Conservation (phyloP, 371 early-diverging fungal species). For the Rhizopus stolonifer region DNA sequence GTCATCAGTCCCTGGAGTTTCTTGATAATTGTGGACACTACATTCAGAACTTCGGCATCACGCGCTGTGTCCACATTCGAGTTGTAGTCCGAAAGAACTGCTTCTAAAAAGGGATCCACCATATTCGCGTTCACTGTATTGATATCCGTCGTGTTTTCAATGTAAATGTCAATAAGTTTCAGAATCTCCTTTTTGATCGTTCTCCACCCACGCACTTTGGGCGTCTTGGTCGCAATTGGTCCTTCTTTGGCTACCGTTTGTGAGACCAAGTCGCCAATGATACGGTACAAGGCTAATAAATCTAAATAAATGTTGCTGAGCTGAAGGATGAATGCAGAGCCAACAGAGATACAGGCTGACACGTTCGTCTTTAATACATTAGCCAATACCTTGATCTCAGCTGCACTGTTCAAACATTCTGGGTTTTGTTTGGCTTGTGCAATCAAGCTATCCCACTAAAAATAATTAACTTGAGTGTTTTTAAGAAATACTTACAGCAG, state of each 20-base stretch:
- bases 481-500: constrained; percentile 49
- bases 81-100: constrained; percentile 87
- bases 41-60: constrained; percentile 93
- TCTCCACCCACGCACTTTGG: constrained; percentile 87
- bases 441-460: constrained; percentile 81
- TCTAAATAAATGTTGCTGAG: constrained; percentile 87
- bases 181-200: constrained; percentile 95
- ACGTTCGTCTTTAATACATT: constrained; percentile 96
- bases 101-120: constrained; percentile 90
- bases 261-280: constrained; percentile 83
- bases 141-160: constrained; percentile 81
- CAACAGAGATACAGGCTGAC: constrained; percentile 86
- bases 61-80: constrained; percentile 83
- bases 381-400: constrained; percentile 81
- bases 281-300: constrained; percentile 86
- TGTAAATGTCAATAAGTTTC: constrained; percentile 84
- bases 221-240: constrained; percentile 84
- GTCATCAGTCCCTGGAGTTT: constrained; percentile 81
- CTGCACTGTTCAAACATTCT: constrained; percentile 73
- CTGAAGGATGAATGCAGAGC: constrained; percentile 83
- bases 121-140: constrained; percentile 72
- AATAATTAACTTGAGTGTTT: neutral
- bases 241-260: constrained; percentile 69
- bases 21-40: constrained; percentile 83
- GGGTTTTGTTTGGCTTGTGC: constrained; percentile 70